Percentiles rank a stretch among this genome's conserved stretches.
Conservation (phyloP, 305 asterid species). For the Fraxinus velutina region DNA sequence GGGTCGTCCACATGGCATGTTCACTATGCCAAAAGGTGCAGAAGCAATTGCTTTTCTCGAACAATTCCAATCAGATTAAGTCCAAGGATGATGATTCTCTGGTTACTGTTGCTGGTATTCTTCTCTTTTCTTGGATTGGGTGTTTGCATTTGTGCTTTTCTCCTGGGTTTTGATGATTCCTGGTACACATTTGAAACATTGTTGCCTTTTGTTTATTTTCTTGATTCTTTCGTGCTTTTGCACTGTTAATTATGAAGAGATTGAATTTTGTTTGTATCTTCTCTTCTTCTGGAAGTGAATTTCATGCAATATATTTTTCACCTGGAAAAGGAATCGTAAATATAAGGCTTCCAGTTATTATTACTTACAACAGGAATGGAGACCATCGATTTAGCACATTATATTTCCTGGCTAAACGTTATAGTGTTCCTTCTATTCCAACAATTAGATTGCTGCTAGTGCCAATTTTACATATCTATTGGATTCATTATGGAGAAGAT, state of each 20-base stretch:
- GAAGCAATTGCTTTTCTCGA: constrained; percentile 35
- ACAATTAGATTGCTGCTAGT: background rate
- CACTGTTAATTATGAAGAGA: background rate
- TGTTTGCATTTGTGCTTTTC: background rate
- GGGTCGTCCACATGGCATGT: constrained; percentile 75
- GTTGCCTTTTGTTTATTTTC: background rate
- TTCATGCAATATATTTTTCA: background rate
- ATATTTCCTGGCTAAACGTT: background rate
- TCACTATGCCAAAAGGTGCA: constrained; percentile 59
- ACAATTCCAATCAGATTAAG: constrained; percentile 38
- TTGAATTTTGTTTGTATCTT: background rate
- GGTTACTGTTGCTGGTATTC: constrained; percentile 70
- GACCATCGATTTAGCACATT: background rate
- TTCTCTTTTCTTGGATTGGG: background rate
- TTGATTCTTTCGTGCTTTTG: background rate
- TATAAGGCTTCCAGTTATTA: background rate
- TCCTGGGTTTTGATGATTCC: background rate
- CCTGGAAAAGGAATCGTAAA: background rate
- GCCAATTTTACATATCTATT: background rate
- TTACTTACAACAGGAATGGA: background rate
- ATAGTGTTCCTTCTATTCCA: background rate
- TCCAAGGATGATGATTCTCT: constrained; percentile 77
- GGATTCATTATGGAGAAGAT: background rate
- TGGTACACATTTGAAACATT: background rate
- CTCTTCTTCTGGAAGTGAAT: background rate